phyloP scores from a whole-genome alignment of 2,329 filamentous ascomycete genomes.

The Epichloe baconii region DNA sequence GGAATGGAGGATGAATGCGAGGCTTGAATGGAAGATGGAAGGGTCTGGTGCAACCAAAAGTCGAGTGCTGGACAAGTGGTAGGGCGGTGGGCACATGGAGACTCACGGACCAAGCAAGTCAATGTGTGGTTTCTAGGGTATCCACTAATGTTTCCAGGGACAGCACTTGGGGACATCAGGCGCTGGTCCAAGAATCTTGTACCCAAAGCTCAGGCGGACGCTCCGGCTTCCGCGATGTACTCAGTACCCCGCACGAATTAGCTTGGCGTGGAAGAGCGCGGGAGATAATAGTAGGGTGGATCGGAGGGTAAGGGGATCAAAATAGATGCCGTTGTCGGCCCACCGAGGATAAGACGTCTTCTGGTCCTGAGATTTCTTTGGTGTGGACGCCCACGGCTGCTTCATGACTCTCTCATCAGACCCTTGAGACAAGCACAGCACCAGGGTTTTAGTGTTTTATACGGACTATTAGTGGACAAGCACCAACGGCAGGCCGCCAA shows the following conservation, averaged over 20 bases:
- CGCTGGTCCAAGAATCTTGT: too few species aligned
- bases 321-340: neutral
- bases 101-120: neutral
- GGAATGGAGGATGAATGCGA: neutral
- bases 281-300: neutral
- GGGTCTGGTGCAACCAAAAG: neutral
- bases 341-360: neutral
- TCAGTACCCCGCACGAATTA: too few species aligned
- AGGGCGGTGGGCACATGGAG: conserved; percentile 1
- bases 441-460: too few species aligned
- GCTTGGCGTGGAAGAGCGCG: too few species aligned
- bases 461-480: too few species aligned
- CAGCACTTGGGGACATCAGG: too few species aligned
- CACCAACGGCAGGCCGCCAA: too few species aligned
- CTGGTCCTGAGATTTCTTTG: too few species aligned
- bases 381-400: neutral
- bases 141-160: too few species aligned
- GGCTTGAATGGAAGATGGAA: neutral
- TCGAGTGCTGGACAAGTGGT: neutral
- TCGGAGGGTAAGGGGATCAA: conserved; percentile 1
- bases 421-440: too few species aligned
- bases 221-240: accelerated
- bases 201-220: too few species aligned
- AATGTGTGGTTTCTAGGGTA: too few species aligned
- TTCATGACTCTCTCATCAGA: neutral